Conservation (phyloP, 139 green algal species). For the Microglena sp. region DNA sequence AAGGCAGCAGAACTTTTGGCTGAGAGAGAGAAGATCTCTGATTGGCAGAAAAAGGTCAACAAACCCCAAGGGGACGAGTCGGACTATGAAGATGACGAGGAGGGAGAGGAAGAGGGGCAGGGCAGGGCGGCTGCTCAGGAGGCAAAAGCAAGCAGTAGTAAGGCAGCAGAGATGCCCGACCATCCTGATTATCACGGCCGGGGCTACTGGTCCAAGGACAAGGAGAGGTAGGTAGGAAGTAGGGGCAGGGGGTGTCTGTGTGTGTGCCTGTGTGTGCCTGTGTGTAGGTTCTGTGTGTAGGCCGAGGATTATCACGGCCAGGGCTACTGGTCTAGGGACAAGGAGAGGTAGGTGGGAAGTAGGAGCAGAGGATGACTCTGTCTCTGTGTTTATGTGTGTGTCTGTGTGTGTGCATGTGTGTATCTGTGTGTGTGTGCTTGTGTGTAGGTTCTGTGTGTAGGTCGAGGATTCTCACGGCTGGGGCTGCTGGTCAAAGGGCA, state of each 20-base stretch:
- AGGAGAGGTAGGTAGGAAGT: background rate
- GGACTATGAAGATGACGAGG: slow-evolving; percentile 43
- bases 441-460: too few relatives aligned
- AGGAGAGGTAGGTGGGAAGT: background rate
- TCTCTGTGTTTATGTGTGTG: background rate
- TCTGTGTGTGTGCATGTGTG: too few relatives aligned
- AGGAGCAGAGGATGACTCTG: background rate
- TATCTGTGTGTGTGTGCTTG: too few relatives aligned
- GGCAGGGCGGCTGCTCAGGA: background rate
- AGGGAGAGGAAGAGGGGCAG: background rate
- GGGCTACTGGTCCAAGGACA: slow-evolving; percentile 18
- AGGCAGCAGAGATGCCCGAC: slow-evolving; percentile 20
- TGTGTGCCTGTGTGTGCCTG: too few relatives aligned
- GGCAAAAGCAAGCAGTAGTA: background rate
- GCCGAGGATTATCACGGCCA: slow-evolving; percentile 44
- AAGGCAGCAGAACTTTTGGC: slow-evolving; percentile 36
- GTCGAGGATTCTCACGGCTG: too few relatives aligned
- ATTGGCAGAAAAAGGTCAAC: background rate
- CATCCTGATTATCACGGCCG: slow-evolving; percentile 44
- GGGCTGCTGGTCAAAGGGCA: too few relatives aligned
- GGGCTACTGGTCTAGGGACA: slow-evolving; percentile 17
- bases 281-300: too few relatives aligned
- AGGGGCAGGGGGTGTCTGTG: background rate
- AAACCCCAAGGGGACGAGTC: slow-evolving; percentile 22
- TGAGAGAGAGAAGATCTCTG: slow-evolving; percentile 12